phyloP scores from a whole-genome alignment of 352 stramenopile species.

The Phytophthora cryptogea region DNA sequence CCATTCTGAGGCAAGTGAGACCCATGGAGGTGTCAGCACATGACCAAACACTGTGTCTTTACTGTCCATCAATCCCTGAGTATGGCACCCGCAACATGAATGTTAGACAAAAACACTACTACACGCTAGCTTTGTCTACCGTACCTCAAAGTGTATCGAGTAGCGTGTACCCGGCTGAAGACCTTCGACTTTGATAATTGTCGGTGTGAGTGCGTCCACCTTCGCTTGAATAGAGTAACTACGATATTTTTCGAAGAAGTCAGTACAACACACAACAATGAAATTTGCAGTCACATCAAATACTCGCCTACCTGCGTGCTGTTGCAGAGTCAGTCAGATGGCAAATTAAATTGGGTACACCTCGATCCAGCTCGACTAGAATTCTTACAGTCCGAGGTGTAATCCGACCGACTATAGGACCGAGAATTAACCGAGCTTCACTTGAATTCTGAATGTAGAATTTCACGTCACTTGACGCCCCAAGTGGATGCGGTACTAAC shows the following conservation, averaged over 20 bases:
- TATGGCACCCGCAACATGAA: neutral
- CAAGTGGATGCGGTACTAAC: slow-evolving; percentile 49
- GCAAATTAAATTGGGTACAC: slow-evolving; percentile 42
- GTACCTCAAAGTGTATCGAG: slow-evolving; percentile 62
- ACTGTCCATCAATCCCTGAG: slow-evolving; percentile 45
- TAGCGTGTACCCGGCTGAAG: slow-evolving; percentile 61
- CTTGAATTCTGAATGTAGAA: slow-evolving; percentile 45
- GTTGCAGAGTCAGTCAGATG: slow-evolving; percentile 40
- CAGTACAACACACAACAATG: neutral
- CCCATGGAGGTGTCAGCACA: slow-evolving; percentile 44
- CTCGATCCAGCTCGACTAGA: slow-evolving; percentile 63
- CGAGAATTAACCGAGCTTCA: slow-evolving; percentile 52
- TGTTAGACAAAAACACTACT: neutral
- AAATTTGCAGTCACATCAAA: neutral
- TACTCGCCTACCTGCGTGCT: slow-evolving; percentile 32
- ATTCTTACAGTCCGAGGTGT: slow-evolving; percentile 58
- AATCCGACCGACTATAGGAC: slow-evolving; percentile 66
- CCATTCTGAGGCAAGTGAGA: slow-evolving; percentile 53
- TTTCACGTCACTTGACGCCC: slow-evolving; percentile 33
- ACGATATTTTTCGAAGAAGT: neutral
- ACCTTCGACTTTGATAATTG: slow-evolving; percentile 63
- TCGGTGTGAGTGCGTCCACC: slow-evolving; percentile 55
- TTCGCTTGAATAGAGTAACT: slow-evolving; percentile 32
- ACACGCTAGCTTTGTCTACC: neutral
- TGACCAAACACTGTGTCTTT: slow-evolving; percentile 28